Evolutionary conservation across 176 grass and related monocot genomes (phyloP).

Genomic region (Avena atlantica): DNA sequence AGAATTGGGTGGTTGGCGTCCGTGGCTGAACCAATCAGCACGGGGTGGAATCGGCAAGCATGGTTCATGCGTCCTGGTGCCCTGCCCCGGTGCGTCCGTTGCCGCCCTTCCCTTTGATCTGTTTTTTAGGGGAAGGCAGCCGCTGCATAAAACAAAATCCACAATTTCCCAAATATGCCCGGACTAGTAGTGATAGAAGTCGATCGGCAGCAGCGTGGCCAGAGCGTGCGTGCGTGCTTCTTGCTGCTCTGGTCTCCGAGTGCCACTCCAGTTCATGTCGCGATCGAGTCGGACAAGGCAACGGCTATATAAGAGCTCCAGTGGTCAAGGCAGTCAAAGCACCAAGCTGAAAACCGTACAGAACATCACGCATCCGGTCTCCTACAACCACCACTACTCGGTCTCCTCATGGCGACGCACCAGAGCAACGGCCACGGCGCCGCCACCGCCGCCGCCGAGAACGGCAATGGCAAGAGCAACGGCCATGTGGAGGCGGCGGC

Average conservation of each 20-base stretch:
- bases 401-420: constrained; percentile 4
- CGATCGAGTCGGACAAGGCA: background rate
- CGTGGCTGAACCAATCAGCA: background rate
- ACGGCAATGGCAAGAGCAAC: background rate
- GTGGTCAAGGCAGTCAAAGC: background rate
- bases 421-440: constrained; percentile 3
- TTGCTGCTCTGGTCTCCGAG: background rate
- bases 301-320: background rate
- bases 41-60: background rate
- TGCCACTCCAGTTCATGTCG: background rate
- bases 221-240: constrained; percentile 27
- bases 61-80: constrained; percentile 12
- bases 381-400: background rate
- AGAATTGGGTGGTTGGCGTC: no score
- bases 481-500: background rate
- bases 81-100: background rate
- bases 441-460: background rate
- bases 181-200: background rate
- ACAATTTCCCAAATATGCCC: background rate
- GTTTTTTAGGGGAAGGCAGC: background rate
- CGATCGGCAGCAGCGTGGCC: background rate
- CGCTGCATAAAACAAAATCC: background rate
- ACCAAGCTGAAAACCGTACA: background rate
- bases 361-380: background rate
- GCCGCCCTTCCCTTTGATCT: background rate